Evolutionary conservation across 345 rosid species (phyloP), one percentile per base, ranked within the genome.

Genomic region (Aquilaria malaccensis): DNA sequence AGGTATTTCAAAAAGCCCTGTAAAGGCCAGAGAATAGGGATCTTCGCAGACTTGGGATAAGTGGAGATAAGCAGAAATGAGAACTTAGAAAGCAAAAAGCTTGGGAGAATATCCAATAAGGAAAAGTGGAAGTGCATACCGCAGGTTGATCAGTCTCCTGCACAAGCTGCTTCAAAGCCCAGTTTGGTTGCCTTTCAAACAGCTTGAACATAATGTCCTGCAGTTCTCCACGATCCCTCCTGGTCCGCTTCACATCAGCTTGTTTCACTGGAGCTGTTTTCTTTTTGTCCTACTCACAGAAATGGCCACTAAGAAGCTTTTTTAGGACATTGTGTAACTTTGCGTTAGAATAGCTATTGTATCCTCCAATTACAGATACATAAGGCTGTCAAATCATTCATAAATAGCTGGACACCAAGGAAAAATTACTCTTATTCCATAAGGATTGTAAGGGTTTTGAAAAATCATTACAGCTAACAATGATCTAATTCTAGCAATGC

Each of bases 131-230:
- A 14, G 29, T 46, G 43, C 69, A 31, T 78, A 85, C 91, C 61
- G 89, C 97, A 51, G 97, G 97, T 70, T 88, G 97, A 72, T 87
- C 91, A 2, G 97, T 91, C 75, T 91, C 93, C 64, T 82, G 93
- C 37, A 91, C 87, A 55, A 91, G 91, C 73, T 91, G 97, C 77
- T 87, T 91, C 61, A 91, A 46, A 30, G 93, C 82, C 97, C 96
- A 88, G 73, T 87, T 88, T 29, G 96, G 91, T 56, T 91, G 95
- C 52, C 86, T 87, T 72, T 87, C 97, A 46, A 91, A 91, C 51
- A 91, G 80, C 83, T 91, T 87, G 76, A 91, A 91, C 97, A 91
- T 91, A 37, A 91, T 87, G 71, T 84, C 93, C 71, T 87, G 84
- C 63, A 91, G 65, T 63, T 91, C 97, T 11, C 91, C 91, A 66